phyloP scores from a whole-genome alignment of 345 rosid genomes.

The Lepidium sativum region DNA sequence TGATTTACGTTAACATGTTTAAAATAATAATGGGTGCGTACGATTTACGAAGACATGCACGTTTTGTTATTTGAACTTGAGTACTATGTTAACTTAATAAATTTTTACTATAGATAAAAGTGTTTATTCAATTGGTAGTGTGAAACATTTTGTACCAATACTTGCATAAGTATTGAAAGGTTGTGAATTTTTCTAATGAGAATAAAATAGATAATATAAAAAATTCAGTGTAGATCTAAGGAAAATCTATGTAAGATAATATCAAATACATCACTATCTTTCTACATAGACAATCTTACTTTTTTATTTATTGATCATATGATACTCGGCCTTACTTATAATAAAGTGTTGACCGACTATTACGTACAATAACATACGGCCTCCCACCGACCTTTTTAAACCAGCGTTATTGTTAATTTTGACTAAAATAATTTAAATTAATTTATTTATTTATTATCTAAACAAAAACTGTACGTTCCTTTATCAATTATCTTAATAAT shows the following conservation, averaged over 20 bases:
- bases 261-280: neutral
- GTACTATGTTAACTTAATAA: neutral
- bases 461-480: too few relatives aligned
- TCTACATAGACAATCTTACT: neutral
- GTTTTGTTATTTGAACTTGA: neutral
- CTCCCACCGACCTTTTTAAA: slow-evolving; percentile 12
- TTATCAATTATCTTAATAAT: too few relatives aligned
- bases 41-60: neutral
- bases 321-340: slow-evolving; percentile 1
- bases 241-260: too few relatives aligned
- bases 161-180: too few relatives aligned
- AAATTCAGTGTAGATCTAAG: too few relatives aligned
- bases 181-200: too few relatives aligned
- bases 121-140: too few relatives aligned
- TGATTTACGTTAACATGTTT: neutral
- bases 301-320: neutral
- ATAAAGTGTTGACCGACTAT: slow-evolving; percentile 12
- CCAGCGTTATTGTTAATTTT: neutral
- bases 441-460: too few relatives aligned
- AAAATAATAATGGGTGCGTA: neutral
- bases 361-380: neutral
- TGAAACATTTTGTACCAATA: too few relatives aligned
- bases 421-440: neutral
- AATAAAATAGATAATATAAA: too few relatives aligned
- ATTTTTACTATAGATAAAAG: neutral